Percentiles rank a stretch among this genome's conserved stretches.
Evolutionary conservation across 1,139 yeast genomes (phyloP).

Genomic region (Hansenula sp.): DNA sequence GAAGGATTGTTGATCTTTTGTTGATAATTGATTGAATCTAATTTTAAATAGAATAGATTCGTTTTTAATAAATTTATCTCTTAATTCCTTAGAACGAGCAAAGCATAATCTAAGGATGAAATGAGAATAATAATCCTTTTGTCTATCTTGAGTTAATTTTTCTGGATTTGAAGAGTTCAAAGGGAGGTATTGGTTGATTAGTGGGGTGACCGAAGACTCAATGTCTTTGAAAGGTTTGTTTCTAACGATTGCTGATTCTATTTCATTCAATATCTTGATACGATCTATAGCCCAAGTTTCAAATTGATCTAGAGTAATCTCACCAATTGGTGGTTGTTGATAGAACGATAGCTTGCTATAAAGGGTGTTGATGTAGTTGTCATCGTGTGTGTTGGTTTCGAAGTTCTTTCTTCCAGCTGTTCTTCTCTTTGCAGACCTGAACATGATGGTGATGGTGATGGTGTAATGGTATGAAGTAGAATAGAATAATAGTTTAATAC

Average conservation of each 20-base stretch:
- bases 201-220: constrained; percentile 61
- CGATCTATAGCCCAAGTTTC: constrained; percentile 96
- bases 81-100: constrained; percentile 82
- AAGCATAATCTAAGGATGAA: constrained; percentile 84
- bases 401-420: constrained; percentile 74
- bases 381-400: constrained; percentile 31
- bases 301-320: constrained; percentile 86
- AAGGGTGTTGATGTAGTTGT: constrained; percentile 23
- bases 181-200: constrained; percentile 64
- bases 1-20: constrained; percentile 69
- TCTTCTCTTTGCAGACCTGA: constrained; percentile 71
- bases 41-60: constrained; percentile 74
- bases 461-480: too few relatives aligned
- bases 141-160: constrained; percentile 49
- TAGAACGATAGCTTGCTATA: constrained; percentile 46
- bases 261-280: constrained; percentile 74
- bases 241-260: constrained; percentile 71
- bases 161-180: constrained; percentile 34
- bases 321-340: constrained; percentile 70
- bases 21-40: constrained; percentile 62
- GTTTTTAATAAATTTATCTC: constrained; percentile 72
- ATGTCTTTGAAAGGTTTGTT: constrained; percentile 63
- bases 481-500: too few relatives aligned
- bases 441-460: constrained; percentile 39
- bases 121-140: constrained; percentile 91